phyloP scores from a whole-genome alignment of 176 grass and related monocot genomes.

The Panicum miliaceum region DNA sequence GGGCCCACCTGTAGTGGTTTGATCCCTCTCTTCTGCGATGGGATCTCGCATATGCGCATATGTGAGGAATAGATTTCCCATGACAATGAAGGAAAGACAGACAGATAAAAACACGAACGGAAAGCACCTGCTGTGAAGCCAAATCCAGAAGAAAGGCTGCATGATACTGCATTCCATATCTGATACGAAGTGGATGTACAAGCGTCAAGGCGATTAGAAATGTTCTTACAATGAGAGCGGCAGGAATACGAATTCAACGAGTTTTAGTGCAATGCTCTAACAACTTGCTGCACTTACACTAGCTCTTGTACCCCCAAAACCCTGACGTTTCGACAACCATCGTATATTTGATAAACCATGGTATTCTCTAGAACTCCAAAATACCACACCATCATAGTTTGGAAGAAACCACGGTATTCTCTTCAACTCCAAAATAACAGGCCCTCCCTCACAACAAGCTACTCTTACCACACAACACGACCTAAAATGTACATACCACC shows the following conservation, averaged over 20 bases:
- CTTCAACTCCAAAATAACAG: background rate
- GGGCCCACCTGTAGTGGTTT: too few species aligned
- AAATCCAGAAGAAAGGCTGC: background rate
- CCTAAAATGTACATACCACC: constrained; percentile 4
- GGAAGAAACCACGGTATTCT: background rate
- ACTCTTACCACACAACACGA: background rate
- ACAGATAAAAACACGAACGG: background rate
- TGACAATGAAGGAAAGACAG: background rate
- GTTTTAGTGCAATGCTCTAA: background rate
- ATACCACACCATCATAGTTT: background rate
- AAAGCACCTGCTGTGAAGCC: background rate
- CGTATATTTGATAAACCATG: background rate
- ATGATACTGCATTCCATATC: background rate
- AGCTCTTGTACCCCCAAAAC: background rate
- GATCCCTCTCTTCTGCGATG: too few species aligned
- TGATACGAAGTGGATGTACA: background rate
- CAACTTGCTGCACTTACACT: background rate
- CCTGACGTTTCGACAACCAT: background rate
- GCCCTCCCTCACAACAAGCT: background rate
- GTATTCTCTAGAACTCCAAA: background rate
- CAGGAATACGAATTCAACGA: background rate
- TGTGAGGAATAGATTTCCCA: too few species aligned
- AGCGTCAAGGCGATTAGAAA: background rate
- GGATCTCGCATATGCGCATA: too few species aligned
- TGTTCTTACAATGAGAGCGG: background rate